Base-by-base conservation (phyloP, 495 filamentous ascomycete genomes). In the Aspergillus taichungensis region DNA sequence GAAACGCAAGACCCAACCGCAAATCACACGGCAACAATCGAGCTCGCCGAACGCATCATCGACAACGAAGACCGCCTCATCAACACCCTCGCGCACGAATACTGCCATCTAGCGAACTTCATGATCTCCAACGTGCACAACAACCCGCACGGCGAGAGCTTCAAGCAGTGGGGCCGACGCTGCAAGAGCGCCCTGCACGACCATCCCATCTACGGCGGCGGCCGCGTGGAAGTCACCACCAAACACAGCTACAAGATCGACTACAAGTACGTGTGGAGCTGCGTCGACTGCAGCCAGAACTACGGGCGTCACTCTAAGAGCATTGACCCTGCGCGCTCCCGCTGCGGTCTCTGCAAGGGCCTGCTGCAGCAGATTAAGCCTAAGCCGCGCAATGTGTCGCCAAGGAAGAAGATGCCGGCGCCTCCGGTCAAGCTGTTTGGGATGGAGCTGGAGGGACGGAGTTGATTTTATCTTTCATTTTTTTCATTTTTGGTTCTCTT, bases 21-120 rank as follows among this genome's bases (percentile, higher is more conserved):
- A 46, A 69, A 72, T 29, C 87, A 95, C 57, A 59, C 82, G 52
- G 87, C 87, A 6, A 76, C 64, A 8, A 96, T 98, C 57, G 90
- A 97, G 52, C 77, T 98, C 4, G 85, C 91, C 0, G 79, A 85
- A 43, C 90, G 88, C 47, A 84, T 98, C 38, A 85, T 97, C 42
- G 74, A 83, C 59, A 77, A 82, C 58, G 76, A 84, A 45, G 70
- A 86, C 36, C 80, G 88, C 13, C 73, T 98, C 13, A 69, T 89
- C 38, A 94, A 95, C 61, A 86, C 87, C 0, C 55, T 96, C 13
- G 87, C 90, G 3, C 92, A 98, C 62, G 92, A 98, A 51, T 98
- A 88, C 70, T 96, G 91, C 64, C 92, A 98, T 59, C 71, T 97
- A 1, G 82, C 86, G 29, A 90, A 85, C 55, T 94, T 85, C 62